phyloP scores from a whole-genome alignment of 768 basidiomycete species.

The Rhodotorula toruloides region DNA sequence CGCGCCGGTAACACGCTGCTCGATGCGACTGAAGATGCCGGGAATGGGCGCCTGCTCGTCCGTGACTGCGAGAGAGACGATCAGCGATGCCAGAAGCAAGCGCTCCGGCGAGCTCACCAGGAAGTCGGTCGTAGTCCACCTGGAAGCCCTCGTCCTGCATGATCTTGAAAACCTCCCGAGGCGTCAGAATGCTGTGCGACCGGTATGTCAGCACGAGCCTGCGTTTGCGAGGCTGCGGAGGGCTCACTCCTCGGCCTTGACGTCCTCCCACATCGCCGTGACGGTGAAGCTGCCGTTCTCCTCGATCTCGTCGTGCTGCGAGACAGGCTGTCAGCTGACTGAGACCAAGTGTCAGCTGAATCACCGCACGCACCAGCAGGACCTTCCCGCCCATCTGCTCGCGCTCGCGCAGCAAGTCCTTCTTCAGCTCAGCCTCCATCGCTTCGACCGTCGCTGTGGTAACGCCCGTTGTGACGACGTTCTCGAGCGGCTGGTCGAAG shows the following conservation, averaged over 20 bases:
- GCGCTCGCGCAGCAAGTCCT: conserved; percentile 74
- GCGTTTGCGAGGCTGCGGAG: too few relatives aligned
- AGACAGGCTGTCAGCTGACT: not conserved
- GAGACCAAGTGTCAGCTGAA: conserved; percentile 47
- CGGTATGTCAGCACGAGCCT: not conserved
- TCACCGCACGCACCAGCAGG: conserved; percentile 75
- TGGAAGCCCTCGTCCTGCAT: conserved; percentile 62
- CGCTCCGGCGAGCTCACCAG: too few relatives aligned
- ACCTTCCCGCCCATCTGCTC: conserved; percentile 64
- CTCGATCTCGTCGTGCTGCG: conserved; percentile 81
- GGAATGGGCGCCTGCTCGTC: conserved; percentile 96
- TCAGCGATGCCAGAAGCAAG: conserved; percentile 48
- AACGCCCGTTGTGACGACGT: conserved; percentile 96
- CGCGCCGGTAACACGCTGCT: conserved; percentile 61
- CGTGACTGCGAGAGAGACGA: conserved; percentile 82
- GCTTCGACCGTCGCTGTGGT: conserved; percentile 81
- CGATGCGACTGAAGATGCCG: conserved; percentile 69
- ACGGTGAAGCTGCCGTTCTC: conserved; percentile 82
- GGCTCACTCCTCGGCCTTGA: conserved; percentile 48
- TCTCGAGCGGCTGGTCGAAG: conserved; percentile 79
- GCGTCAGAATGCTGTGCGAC: conserved; percentile 71
- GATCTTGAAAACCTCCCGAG: conserved; percentile 47
- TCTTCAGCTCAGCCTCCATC: conserved; percentile 60
- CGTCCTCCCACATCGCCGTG: conserved; percentile 89
- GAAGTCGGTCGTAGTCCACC: conserved; percentile 49